Evolutionary conservation across 2,329 filamentous ascomycete genomes (phyloP).

Genomic region (Mycosphaerella arachidis): DNA sequence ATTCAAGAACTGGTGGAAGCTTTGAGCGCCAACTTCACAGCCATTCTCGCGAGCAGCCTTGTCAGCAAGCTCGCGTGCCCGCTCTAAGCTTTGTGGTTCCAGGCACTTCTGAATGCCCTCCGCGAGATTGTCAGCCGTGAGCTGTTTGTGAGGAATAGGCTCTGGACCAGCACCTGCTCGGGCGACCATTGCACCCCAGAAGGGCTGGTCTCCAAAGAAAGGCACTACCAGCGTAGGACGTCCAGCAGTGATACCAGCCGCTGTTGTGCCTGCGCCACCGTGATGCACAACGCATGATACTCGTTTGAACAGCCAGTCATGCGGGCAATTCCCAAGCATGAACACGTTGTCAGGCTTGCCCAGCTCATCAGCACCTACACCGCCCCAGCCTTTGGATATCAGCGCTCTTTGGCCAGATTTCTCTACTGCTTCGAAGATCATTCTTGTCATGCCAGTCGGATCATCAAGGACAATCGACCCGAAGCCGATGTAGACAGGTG

Average conservation of each 20-base stretch:
- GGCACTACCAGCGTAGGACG: constrained; percentile 53
- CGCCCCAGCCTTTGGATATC: constrained; percentile 53
- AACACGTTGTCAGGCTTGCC: constrained; percentile 42
- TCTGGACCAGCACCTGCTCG: constrained; percentile 46
- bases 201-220: constrained; percentile 55
- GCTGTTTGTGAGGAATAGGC: constrained; percentile 44
- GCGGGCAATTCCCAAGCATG: constrained; percentile 53
- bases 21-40: constrained; percentile 39
- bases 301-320: constrained; percentile 56
- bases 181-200: constrained; percentile 53
- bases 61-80: constrained; percentile 37
- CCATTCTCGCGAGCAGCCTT: constrained; percentile 44
- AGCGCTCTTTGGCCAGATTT: constrained; percentile 49
- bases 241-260: constrained; percentile 49
- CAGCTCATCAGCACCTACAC: constrained; percentile 39
- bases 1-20: constrained; percentile 52
- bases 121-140: constrained; percentile 44
- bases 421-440: constrained; percentile 67
- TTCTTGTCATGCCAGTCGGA: constrained; percentile 63
- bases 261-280: constrained; percentile 57
- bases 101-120: constrained; percentile 45
- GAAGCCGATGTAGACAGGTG: constrained; percentile 78
- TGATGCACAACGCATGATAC: constrained; percentile 56
- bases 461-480: constrained; percentile 79
- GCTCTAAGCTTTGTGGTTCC: constrained; percentile 33